Evolutionary conservation across 2,329 filamentous ascomycete species (phyloP), one percentile per base, ranked within the genome.

Genomic region (Aspergillus nomiae): DNA sequence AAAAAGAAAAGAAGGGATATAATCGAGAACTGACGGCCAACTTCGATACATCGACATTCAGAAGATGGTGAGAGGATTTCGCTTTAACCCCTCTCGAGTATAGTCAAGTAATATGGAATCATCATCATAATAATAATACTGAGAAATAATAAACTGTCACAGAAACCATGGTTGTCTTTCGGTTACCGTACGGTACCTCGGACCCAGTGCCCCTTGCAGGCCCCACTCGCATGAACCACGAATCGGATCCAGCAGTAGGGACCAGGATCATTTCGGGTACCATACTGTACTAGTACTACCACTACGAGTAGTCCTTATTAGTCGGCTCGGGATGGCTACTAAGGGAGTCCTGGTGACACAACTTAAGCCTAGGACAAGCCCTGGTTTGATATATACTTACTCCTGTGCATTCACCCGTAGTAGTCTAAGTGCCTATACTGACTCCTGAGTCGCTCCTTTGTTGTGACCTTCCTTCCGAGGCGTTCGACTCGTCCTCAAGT

Each of bases 171-270:
- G 67, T 50, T 36, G 28, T 38, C 46, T 30, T 48, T 43, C 32
- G 26, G 32, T 60, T 69, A 67, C 67, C 55, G 62, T 67, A 67
- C 62, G 28, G 62, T 67, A 69, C 65, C 57, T 58, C 34, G 45
- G 63, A 61, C 60, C 38, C 61, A 62, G 58, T 61, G 65, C 64
- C 64, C 64, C 63, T 70, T 69, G 64, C 67, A 67, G 62, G 34
- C 56, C 61, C 67, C 64, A 63, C 60, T 9, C 34, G 30, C 46
- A 55, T 41, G 36, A 61, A 65, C 65, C 55, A 62, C 66, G 55
- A 67, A 65, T 63, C 60, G 54, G 61, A 63, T 57, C 24, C n/a
- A 57, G 50, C 58, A 48, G n/a, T 56, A 48, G 43, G 41, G 11
- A 24, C 56, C 57, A 56, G 60, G 56, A 48, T 58, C 56, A 61